Base-by-base conservation (phyloP, 1,139 yeast species). In the Protomyces macrosporus region DNA sequence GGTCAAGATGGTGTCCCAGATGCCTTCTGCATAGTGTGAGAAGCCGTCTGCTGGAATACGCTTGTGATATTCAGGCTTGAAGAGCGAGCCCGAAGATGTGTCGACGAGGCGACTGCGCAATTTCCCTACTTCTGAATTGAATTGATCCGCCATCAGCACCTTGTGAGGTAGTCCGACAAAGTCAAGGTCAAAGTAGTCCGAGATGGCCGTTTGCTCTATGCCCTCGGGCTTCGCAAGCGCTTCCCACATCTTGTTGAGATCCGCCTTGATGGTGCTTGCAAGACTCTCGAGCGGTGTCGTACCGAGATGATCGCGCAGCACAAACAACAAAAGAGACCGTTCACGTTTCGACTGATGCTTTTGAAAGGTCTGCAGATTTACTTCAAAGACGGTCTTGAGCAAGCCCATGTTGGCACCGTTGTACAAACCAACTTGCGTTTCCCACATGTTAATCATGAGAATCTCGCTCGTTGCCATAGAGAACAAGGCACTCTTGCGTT, bases 401-500 rank as follows among this genome's bases (percentile, higher is more conserved):
- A 93, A 77, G 0, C 95, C 98, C 97, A 93, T 88, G 72, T 93
- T 93, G 34, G 98, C 97, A 57, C 98, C 98, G 73, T 93, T 98
- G 73, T 93, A 93, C 61, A 95, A 79, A 4, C 98, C 98, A 64
- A 93, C 91, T 74, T 93, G 98, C 70, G 90, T 88, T 74, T 93
- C 98, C 98, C 98, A 93, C 74, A 93, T 84, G 75, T 93, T 93
- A 63, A 93, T 87, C 67, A 93, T 90, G 71, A 93, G 80, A 2
- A 91, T 85, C 72, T 93, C 98, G 16, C 95, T 85, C 0, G 97
- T 91, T 6, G 98, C 84, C 67, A 93, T 78, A 0, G 98, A 98
- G 79, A 93, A 93, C 59, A 95, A 77, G 0, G 98, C 98, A 1
- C 97, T 91, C 72, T 93, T 93, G 66, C 98, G 82, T 75, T 93